Percentiles rank a stretch among this genome's conserved stretches.
Conservation (phyloP, 495 filamentous ascomycete genomes). For the Cercophora samala region DNA sequence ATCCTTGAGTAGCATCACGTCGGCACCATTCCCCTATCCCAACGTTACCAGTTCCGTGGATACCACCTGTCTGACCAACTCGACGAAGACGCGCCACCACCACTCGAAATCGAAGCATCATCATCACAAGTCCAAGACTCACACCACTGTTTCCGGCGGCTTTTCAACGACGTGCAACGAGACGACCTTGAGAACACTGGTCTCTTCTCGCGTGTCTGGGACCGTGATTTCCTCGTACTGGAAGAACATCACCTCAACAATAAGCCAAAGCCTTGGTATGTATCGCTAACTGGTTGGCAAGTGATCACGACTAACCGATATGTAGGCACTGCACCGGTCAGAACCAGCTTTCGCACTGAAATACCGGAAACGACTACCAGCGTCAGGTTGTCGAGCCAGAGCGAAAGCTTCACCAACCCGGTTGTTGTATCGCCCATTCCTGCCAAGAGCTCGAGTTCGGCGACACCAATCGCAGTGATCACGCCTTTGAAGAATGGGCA, state of each 20-base stretch:
- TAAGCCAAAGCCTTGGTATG: constrained; percentile 1
- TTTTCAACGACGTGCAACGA: constrained; percentile 11
- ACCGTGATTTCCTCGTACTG: constrained; percentile 2
- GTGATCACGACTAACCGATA: background rate
- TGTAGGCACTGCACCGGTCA: background rate
- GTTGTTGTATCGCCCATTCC: background rate
- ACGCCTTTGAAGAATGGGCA: constrained; percentile 23
- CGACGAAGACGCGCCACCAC: background rate
- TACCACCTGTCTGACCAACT: constrained; percentile 7
- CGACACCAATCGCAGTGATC: constrained; percentile 5
- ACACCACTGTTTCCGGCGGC: background rate
- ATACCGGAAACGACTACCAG: background rate
- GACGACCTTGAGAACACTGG: constrained; percentile 4
- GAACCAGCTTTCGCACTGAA: background rate
- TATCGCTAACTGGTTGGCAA: background rate
- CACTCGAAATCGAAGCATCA: background rate
- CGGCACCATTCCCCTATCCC: background rate
- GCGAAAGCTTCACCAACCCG: background rate
- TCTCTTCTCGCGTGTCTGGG: constrained; percentile 2
- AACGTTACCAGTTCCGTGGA: constrained; percentile 2
- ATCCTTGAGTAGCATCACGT: background rate
- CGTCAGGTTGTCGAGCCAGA: background rate
- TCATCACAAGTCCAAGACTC: background rate
- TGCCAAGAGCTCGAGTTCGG: background rate
- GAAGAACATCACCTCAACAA: constrained; percentile 1